Base-by-base conservation (phyloP, 2,329 filamentous ascomycete genomes). In the Fusarium newnesense region DNA sequence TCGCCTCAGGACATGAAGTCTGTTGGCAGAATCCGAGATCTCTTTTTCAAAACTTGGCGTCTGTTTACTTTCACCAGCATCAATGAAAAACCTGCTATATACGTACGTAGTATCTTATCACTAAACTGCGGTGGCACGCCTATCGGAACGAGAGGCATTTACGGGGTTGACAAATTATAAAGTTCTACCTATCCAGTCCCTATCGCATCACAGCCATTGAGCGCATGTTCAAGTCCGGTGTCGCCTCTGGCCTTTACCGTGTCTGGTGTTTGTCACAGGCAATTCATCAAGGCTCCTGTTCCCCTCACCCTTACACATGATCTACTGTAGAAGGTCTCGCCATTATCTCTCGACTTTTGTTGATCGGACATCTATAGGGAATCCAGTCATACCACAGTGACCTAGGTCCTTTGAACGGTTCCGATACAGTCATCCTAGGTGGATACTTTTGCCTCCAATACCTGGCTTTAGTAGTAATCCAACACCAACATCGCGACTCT, bases 331-430 rank as follows among this genome's bases (percentile, higher is more conserved):
- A 72, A 70, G 64, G 68, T 75, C 75, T 77, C 75, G 70, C 75
- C 74, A 77, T 77, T 67, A 32, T 70, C 57, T 52, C 72, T 69
- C 28, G 63, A 42, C 54, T 64, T 72, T 67, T 75, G 73, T 70
- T 69, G 72, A 75, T 74, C 60, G 50, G 70, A 58, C 42, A 52
- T 52, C 46, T 59, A 72, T 68, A 61, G 65, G 52, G 54, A 66
- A 69, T 54, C 65, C 54, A 62, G 47, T 60, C 53, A 62, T 70
- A 62, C 60, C 64, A 60, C 67, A 70, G 75, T 75, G 73, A 72
- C 65, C 74, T 76, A 65, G 72, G 67, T 53, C 34, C 57, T 50
- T 53, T 57, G 53, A 44, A 66, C 46, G 37, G 40, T 62, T 63
- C 72, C 60, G 52, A 60, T 43, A 42, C 52, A 64, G 65, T 60